Percentiles rank a stretch among this genome's conserved stretches.
Evolutionary conservation across 257 asterid species (phyloP).

Genomic region (Nicotiana undulata): DNA sequence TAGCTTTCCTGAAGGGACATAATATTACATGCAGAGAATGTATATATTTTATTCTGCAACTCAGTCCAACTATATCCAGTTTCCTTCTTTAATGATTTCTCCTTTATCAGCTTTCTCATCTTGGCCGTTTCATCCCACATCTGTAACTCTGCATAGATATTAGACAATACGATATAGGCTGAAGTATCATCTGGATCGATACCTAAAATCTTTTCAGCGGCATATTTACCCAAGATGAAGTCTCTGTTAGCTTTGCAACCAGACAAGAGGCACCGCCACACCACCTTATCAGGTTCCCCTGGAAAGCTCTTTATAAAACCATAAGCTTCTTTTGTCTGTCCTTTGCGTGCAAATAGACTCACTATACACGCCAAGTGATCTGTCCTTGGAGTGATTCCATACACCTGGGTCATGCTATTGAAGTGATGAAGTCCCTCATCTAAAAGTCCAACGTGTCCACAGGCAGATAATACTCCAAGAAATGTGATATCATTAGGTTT

Average conservation of each 20-base stretch:
- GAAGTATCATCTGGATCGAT: constrained; percentile 71
- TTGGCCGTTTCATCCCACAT: constrained; percentile 71
- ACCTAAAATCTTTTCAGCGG: constrained; percentile 54
- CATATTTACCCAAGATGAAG: constrained; percentile 40
- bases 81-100: constrained; percentile 56
- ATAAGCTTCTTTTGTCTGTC: constrained; percentile 47
- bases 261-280: constrained; percentile 73
- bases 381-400: constrained; percentile 39
- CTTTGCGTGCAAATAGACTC: constrained; percentile 55
- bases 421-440: constrained; percentile 53
- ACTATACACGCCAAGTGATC: constrained; percentile 79
- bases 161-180: constrained; percentile 54
- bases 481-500: constrained; percentile 58
- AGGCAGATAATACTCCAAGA: constrained; percentile 56
- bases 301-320: constrained; percentile 33
- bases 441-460: constrained; percentile 62
- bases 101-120: constrained; percentile 49
- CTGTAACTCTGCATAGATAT: constrained; percentile 51
- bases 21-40: constrained; percentile 29
- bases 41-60: constrained; percentile 20
- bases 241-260: constrained; percentile 54
- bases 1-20: constrained; percentile 2
- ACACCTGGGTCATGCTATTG: constrained; percentile 43
- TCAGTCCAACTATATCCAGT: constrained; percentile 74
- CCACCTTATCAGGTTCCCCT: constrained; percentile 45